phyloP scores from a whole-genome alignment of 2,329 filamentous ascomycete species.

The Achaetomium macrosporum region DNA sequence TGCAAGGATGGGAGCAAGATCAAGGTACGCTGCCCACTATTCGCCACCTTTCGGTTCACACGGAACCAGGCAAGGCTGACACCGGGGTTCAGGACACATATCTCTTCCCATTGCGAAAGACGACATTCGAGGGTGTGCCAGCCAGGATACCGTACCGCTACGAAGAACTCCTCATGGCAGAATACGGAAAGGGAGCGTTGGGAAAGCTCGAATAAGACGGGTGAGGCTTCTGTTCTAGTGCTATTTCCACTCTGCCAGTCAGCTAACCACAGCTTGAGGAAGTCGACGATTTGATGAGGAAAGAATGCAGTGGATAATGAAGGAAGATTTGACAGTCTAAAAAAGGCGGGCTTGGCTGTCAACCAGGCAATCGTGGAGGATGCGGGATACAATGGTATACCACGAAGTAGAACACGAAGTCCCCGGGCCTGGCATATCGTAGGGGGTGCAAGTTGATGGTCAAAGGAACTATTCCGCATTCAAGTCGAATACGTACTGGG shows the following conservation, averaged over 20 bases:
- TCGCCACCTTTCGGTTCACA: neutral
- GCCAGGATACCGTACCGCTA: slow-evolving; percentile 62
- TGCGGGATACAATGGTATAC: too few species aligned
- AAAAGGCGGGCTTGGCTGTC: neutral
- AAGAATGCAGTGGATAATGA: neutral
- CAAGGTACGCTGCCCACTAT: slow-evolving; percentile 5
- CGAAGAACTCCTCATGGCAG: slow-evolving; percentile 50
- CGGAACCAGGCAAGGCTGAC: neutral
- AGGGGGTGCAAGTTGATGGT: too few species aligned
- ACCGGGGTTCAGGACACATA: slow-evolving; percentile 41
- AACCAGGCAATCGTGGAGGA: too few species aligned
- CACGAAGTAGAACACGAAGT: too few species aligned
- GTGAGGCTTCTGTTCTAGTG: slow-evolving; percentile 33
- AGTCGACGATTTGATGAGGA: neutral
- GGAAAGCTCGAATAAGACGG: slow-evolving; percentile 45
- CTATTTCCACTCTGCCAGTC: neutral
- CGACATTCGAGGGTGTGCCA: slow-evolving; percentile 59
- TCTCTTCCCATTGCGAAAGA: slow-evolving; percentile 64
- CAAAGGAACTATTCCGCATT: too few species aligned
- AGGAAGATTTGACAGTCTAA: neutral
- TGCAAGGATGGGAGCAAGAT: slow-evolving; percentile 49
- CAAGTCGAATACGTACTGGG: too few species aligned
- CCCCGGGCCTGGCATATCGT: too few species aligned
- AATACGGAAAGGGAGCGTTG: slow-evolving; percentile 51
- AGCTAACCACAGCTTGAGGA: neutral